Conservation (phyloP, 352 stramenopile genomes). For the Phytophthora agathidicida region DNA sequence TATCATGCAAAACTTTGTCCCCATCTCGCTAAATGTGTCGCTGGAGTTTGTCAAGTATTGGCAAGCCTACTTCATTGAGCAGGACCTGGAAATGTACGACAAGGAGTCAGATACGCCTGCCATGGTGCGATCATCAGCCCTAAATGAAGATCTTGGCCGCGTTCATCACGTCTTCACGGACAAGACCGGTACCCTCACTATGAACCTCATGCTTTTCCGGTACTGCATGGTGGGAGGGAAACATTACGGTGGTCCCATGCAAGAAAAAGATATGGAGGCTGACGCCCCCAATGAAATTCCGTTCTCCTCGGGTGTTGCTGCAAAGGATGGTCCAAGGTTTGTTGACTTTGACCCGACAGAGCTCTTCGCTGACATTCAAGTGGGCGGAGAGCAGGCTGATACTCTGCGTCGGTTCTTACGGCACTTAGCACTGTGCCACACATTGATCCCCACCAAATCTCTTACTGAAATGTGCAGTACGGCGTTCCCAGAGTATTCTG, state of each 20-base stretch:
- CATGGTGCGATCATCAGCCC: constrained; percentile 75
- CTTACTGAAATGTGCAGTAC: constrained; percentile 81
- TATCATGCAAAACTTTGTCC: constrained; percentile 98
- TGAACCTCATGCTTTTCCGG: constrained; percentile 97
- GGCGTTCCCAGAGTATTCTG: constrained; percentile 71
- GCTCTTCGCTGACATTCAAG: constrained; percentile 62
- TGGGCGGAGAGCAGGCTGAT: constrained; percentile 39
- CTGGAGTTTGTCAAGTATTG: constrained; percentile 97
- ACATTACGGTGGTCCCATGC: constrained; percentile 89
- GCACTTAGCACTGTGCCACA: constrained; percentile 86
- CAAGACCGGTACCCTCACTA: constrained; percentile 96
- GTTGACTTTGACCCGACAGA: constrained; percentile 78
- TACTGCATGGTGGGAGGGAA: constrained; percentile 93
- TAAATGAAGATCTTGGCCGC: constrained; percentile 94
- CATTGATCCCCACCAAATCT: constrained; percentile 74
- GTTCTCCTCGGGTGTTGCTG: neutral
- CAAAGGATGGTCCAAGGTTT: constrained; percentile 34
- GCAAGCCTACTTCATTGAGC: constrained; percentile 95
- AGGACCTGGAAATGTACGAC: constrained; percentile 93
- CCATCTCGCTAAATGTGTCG: constrained; percentile 98
- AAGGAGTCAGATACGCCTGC: constrained; percentile 86
- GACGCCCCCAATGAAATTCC: constrained; percentile 1
- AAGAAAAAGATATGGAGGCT: constrained; percentile 56
- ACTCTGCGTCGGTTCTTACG: constrained; percentile 67
- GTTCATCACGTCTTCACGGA: constrained; percentile 94